Evolutionary conservation across 139 green algal genomes (phyloP), one percentile per base, ranked within the genome.

Genomic region (Raphidocelis subcapitata): DNA sequence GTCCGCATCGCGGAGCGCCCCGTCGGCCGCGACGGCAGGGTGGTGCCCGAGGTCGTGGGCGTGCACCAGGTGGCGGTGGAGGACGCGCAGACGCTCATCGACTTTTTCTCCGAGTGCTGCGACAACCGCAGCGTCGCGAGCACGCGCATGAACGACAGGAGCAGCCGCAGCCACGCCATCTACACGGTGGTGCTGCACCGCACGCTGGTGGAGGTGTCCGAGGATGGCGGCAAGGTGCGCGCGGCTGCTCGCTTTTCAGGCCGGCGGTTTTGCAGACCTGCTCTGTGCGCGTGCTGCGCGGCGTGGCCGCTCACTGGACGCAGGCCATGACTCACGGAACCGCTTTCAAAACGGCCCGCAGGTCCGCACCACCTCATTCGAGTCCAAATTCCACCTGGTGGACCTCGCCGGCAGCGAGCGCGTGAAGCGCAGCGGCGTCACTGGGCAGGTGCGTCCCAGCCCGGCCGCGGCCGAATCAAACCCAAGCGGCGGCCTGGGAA

Each of bases 81-180:
- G 5, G 81, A 56, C 35, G 79, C 71, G 3, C 62, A 84, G 4
- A 76, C 87, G n/a, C 65, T 93, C 29, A 41, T 81, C 29, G 41
- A 49, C 3, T 91, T 90, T 60, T 90, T 90, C 62, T 64, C 81
- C 23, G 64, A 85, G 33, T 91, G 86, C 77, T 85, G 85, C 71
- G 72, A 80, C 21, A 86, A 89, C 67, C 79, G 88, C 0, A 82
- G 69, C 33, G 85, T 81, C 2, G 74, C 31, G 10, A 80, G 52
- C n/a, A 93, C 88, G 26, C 89, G 88, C 63, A 73, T 93, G 32
- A 93, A 93, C 56, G 84, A 87, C 72, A 73, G 76, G 61, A 90
- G 84, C 29, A 89, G 82, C 3, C 81, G 88, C 56, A 91, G 86
- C 18, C 88, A 93, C 64, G 86, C 84, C 26, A 82, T 93, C 41